Evolutionary conservation across 2,329 filamentous ascomycete species (phyloP).

Genomic region (Pyrenophora seminiperda): DNA sequence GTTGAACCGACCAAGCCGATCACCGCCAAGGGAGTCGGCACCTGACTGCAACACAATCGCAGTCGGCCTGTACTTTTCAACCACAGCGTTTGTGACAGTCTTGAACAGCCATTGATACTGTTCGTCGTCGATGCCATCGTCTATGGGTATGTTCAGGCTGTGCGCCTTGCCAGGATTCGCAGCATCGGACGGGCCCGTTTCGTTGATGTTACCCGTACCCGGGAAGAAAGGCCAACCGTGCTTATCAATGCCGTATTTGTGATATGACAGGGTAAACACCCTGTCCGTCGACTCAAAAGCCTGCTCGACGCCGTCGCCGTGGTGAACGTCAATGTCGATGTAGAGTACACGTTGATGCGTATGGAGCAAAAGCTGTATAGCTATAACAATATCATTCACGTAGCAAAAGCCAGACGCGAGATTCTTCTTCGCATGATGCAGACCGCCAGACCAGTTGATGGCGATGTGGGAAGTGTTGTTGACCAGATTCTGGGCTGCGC

Average conservation of each 20-base stretch:
- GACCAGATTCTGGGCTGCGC: conserved; percentile 87
- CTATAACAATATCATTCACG: conserved; percentile 97
- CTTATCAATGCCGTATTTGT: conserved; percentile 83
- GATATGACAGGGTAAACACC: conserved; percentile 92
- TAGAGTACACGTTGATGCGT: conserved; percentile 86
- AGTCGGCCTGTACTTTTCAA: conserved; percentile 82
- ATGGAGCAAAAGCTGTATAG: conserved; percentile 84
- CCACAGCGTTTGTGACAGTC: conserved; percentile 75
- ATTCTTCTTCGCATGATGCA: conserved; percentile 94
- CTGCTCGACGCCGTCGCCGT: conserved; percentile 89
- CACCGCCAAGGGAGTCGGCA: conserved; percentile 90
- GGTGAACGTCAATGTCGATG: conserved; percentile 92
- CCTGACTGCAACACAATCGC: conserved; percentile 96
- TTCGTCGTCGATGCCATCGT: conserved; percentile 88
- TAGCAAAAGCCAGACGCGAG: conserved; percentile 98
- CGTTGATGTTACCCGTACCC: conserved; percentile 83
- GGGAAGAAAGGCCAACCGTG: conserved; percentile 73
- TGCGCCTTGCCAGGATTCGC: conserved; percentile 88
- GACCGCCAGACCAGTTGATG: conserved; percentile 94
- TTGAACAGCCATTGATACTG: conserved; percentile 88
- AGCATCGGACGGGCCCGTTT: conserved; percentile 81
- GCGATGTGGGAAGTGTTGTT: conserved; percentile 90
- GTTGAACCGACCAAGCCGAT: conserved; percentile 93
- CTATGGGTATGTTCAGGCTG: conserved; percentile 85
- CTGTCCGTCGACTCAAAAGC: conserved; percentile 88